Evolutionary conservation across 768 basidiomycete genomes (phyloP), one percentile per base, ranked within the genome.

Genomic region (Tylopilus cervinicoccineus): DNA sequence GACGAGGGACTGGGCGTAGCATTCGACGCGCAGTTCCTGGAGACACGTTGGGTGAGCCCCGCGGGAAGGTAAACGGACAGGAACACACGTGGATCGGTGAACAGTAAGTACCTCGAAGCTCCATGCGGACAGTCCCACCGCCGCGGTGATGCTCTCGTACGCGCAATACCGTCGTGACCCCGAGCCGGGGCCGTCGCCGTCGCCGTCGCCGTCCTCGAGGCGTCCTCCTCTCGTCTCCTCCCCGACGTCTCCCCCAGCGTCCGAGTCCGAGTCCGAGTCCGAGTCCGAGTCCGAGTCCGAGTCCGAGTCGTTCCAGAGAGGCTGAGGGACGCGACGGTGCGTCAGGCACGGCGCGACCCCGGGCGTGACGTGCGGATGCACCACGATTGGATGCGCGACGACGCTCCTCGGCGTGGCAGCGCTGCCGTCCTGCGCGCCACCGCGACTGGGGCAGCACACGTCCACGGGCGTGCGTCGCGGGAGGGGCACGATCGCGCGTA

Each of bases 21-120:
- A 68, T 48, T 65, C 64, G 10, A 48, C 47, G 0, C 64, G 64
- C 11, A 65, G 43, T 44, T 65, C 64, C 64, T 63, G 16, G 2
- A 14, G 6, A 9, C 2, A 24, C 31, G 22, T 22, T 6, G 2
- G 0, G 5, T 36, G 7, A 57, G 49, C 39, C 36, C 32, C 17
- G 19, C 27, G 19, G 33, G 13, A 5, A 6, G 7, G 7, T 22
- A 22, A 10, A 6, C 7, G n/a, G 20, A 31, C 19, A 16, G 28
- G 20, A 13, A 37, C 32, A 16, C 7, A 9, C 4, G 5, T 2
- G 1, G 33, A 34, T 52, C n/a, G n/a, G n/a, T n/a, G n/a, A n/a
- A n/a, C n/a, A n/a, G n/a, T n/a, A n/a, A n/a, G n/a, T n/a, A 61
- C 64, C 55, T 65, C 64, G 50, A 65, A 65, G 48, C 66, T 68